Evolutionary conservation across 2,329 filamentous ascomycete species (phyloP).

Genomic region (Beauveria medogensis): DNA sequence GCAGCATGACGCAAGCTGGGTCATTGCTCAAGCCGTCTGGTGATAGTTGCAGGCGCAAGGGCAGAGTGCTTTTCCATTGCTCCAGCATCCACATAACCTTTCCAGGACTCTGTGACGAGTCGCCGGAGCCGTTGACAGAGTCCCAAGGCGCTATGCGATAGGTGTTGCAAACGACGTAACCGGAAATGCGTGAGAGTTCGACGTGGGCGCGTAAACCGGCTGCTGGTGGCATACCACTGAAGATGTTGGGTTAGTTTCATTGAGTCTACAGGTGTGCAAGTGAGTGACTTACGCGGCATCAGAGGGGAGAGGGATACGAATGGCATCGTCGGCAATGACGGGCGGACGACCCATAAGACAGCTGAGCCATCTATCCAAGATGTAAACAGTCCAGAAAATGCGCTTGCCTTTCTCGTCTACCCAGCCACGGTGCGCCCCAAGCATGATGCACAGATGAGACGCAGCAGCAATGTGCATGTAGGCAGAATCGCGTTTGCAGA

Average conservation of each 20-base stretch:
- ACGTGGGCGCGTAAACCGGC: slow-evolving; percentile 38
- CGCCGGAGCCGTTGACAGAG: slow-evolving; percentile 13
- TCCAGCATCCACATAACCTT: slow-evolving; percentile 34
- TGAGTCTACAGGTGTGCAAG: background rate
- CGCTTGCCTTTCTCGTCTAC: slow-evolving; percentile 36
- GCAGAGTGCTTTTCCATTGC: slow-evolving; percentile 32
- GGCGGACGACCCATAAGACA: slow-evolving; percentile 43
- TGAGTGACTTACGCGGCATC: slow-evolving; percentile 31
- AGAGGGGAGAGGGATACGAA: slow-evolving; percentile 33
- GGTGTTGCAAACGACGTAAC: slow-evolving; percentile 39
- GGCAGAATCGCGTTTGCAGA: slow-evolving; percentile 39
- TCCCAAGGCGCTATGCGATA: slow-evolving; percentile 31
- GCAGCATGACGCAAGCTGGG: slow-evolving; percentile 35
- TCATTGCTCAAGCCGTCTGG: slow-evolving; percentile 29
- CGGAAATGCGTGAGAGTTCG: slow-evolving; percentile 38
- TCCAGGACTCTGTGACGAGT: slow-evolving; percentile 27
- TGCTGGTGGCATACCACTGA: slow-evolving; percentile 34
- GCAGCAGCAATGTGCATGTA: slow-evolving; percentile 33
- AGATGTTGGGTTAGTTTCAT: background rate
- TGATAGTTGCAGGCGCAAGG: slow-evolving; percentile 28
- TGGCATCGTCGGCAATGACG: slow-evolving; percentile 38
- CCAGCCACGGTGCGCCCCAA: slow-evolving; percentile 38
- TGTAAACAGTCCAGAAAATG: slow-evolving; percentile 44
- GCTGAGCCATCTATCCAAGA: slow-evolving; percentile 41
- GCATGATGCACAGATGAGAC: slow-evolving; percentile 29